Evolutionary conservation across 2,329 filamentous ascomycete genomes (phyloP).

Genomic region (Magnaporthiopsis rhizophila): DNA sequence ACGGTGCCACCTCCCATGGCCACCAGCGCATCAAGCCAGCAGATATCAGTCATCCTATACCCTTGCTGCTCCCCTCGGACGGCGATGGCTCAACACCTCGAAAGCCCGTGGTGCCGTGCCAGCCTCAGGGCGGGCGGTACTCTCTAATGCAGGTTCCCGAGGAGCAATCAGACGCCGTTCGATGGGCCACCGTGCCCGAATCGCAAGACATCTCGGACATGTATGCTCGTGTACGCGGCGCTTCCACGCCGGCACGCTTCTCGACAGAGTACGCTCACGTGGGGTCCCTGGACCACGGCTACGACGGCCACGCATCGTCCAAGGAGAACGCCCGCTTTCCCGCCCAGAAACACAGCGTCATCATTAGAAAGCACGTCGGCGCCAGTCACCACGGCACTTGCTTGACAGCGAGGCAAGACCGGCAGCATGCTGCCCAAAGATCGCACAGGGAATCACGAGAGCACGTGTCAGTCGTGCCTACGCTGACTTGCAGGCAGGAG

Average conservation of each 20-base stretch:
- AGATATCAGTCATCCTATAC: conserved; percentile 10
- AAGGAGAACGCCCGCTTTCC: not conserved
- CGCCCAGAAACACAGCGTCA: not conserved
- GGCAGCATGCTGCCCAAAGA: not conserved
- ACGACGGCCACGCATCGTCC: not conserved
- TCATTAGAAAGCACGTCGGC: not conserved
- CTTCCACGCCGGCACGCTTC: not conserved
- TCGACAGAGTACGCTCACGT: conserved; percentile 12
- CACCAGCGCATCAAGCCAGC: conserved; percentile 4
- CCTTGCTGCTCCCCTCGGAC: not conserved
- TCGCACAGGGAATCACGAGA: not conserved
- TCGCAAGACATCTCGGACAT: not conserved
- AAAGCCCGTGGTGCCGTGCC: not conserved
- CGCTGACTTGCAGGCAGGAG: conserved; percentile 13
- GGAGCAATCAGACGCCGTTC: not conserved
- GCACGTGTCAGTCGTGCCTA: not conserved
- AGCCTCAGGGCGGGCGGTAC: not conserved
- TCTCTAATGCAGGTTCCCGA: conserved; percentile 4
- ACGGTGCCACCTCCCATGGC: not conserved
- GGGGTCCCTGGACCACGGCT: conserved; percentile 9
- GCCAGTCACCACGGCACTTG: not conserved
- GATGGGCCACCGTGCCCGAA: not conserved
- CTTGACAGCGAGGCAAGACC: not conserved
- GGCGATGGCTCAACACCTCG: not conserved
- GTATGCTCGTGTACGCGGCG: not conserved